Conservation (phyloP, 164 flowering plant genomes). For the Protea cynaroides region DNA sequence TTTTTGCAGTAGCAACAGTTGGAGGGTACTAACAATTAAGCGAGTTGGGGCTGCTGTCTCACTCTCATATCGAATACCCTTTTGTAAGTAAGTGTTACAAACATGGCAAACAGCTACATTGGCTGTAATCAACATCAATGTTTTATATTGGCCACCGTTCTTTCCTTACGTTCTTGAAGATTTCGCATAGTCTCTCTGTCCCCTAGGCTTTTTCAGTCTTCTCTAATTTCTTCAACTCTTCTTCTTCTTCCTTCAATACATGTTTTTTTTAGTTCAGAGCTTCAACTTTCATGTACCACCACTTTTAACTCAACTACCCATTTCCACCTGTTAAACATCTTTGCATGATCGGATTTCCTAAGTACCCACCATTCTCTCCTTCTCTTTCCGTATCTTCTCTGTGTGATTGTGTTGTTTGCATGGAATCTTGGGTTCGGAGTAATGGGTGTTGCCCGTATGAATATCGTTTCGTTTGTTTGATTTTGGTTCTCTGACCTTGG, state of each 20-base stretch:
- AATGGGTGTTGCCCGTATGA: conserved; percentile 21
- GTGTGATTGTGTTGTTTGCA: not conserved
- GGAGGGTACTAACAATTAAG: no score
- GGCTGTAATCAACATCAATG: conserved; percentile 18
- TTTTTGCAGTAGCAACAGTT: no score
- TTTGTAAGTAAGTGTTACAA: not conserved
- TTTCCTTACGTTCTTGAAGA: not conserved
- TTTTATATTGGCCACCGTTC: no score
- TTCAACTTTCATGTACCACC: not conserved
- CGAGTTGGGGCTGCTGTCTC: no score
- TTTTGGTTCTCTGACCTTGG: conserved; percentile 9
- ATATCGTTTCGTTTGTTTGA: conserved; percentile 7
- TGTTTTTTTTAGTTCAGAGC: conserved; percentile 18
- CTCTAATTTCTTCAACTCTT: not conserved
- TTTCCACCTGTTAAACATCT: not conserved
- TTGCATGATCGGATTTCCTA: conserved; percentile 26
- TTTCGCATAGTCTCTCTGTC: conserved; percentile 1
- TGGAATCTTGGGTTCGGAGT: conserved; percentile 14
- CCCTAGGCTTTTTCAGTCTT: not conserved
- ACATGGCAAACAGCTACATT: conserved; percentile 26
- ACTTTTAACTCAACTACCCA: conserved; percentile 11
- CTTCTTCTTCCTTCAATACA: not conserved
- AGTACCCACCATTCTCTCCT: conserved; percentile 8
- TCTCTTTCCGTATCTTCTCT: not conserved
- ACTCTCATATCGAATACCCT: no score